Evolutionary conservation across 768 basidiomycete species (phyloP), one percentile per base, ranked within the genome.

Genomic region (Hericium rajendrae): DNA sequence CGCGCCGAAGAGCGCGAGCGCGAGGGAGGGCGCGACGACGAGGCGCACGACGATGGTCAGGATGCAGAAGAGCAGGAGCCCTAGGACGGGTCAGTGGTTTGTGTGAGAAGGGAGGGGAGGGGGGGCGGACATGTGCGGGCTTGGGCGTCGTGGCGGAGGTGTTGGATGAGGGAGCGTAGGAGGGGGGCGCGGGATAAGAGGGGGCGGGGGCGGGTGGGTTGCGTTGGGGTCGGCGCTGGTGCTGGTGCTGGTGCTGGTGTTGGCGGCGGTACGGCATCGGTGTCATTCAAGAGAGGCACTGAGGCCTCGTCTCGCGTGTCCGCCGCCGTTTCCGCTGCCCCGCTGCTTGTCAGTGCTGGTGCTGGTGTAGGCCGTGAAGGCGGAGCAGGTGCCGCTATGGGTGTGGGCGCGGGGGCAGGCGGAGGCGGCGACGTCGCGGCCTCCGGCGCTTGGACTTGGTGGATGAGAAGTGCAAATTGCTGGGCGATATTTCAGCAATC

Each of bases 401-500:
- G 49, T 22, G 64, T 48, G 15, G 66, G 61, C 9, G 60, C 39
- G 6, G 58, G 59, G 1, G 28, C 64, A n/a, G 69, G 60, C 6
- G 56, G 53, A 32, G 61, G 3, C 20, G 54, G 60, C 1, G 50
- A 59, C 6, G 68, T 67, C 11, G 70, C 70, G 59, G 84, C 79
- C 67, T 91, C 90, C 8, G 88, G 88, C 0, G 83, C 80, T 75
- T 94, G 93, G 18, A 94, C 83, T 62, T 91, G 86, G 60, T 88
- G 82, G 4, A 94, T 81, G 16, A 91, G 74, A 38, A 86, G 81
- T 0, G 85, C 80, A 64, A 91, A 92, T 85, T 93, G 88, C 93
- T 95, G 51, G 8, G 59, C 57, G 54, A 48, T 55, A 55, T 46
- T 22, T 26, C 55, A 16, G 53, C n/a, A 18, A 41, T 41, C 38